Percentiles rank a stretch among this genome's conserved stretches.
Evolutionary conservation across 1,139 yeast genomes (phyloP).

Genomic region (Diutina pseudorugosa): DNA sequence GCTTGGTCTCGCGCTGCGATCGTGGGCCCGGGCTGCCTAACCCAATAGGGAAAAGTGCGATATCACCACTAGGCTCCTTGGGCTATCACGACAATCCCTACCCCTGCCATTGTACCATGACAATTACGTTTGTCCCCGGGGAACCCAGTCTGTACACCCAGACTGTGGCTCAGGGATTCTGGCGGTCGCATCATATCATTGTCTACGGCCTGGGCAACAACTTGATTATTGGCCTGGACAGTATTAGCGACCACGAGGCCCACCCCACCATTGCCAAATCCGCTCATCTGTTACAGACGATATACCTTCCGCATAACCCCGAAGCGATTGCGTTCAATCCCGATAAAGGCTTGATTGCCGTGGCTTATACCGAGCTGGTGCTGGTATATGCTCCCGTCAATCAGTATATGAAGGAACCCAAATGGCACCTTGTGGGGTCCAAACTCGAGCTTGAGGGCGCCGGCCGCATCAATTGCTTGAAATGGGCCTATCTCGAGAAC

Average conservation of each 20-base stretch:
- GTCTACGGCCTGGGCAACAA: slow-evolving; percentile 87
- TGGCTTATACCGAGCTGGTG: slow-evolving; percentile 24
- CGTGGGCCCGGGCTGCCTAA: not conserved
- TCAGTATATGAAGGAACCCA: slow-evolving; percentile 28
- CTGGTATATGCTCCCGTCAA: slow-evolving; percentile 32
- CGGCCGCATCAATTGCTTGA: slow-evolving; percentile 32
- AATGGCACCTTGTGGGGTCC: slow-evolving; percentile 27
- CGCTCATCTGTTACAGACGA: slow-evolving; percentile 43
- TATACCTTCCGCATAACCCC: slow-evolving; percentile 61
- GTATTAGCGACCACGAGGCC: not conserved
- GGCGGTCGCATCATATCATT: slow-evolving; percentile 58
- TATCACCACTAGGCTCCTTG: too few relatives aligned
- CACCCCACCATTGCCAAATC: not conserved
- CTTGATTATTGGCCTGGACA: slow-evolving; percentile 34
- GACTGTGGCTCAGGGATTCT: slow-evolving; percentile 48
- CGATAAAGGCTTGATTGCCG: slow-evolving; percentile 43
- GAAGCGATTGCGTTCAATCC: slow-evolving; percentile 50
- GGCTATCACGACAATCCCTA: too few relatives aligned
- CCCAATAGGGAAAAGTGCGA: not conserved
- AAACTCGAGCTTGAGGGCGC: not conserved
- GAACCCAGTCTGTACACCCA: slow-evolving; percentile 53
- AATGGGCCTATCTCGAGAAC: slow-evolving; percentile 52
- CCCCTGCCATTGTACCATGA: slow-evolving; percentile 22
- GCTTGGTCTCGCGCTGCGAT: not conserved
- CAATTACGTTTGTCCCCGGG: slow-evolving; percentile 71